Base-by-base conservation (phyloP, 1,284 basidiomycete genomes). In the Ceratobasidium sp. region DNA sequence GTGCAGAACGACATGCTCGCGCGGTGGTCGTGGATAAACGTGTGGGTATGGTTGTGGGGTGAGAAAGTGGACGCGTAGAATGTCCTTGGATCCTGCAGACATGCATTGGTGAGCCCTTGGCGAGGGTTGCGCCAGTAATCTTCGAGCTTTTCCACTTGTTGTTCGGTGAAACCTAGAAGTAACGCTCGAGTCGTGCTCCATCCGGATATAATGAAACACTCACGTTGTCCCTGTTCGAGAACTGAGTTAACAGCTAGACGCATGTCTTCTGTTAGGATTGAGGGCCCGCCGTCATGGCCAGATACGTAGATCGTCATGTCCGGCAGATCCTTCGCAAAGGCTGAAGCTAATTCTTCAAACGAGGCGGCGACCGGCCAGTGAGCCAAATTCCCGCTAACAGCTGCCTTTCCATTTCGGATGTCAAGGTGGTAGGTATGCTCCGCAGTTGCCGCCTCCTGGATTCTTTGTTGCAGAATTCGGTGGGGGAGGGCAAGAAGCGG, bases 1-100 rank as follows among this genome's bases (percentile, higher is more conserved):
- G 83, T 79, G 79, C 86, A 87, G 77, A 85, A 82, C 77, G 86
- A 82, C 84, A 86, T 85, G 1, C 84, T 84, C 17, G 82, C 79
- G 9, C 83, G 75, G 73, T 86, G 86, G 76, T 86, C 82, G 65
- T 81, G 74, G 60, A 87, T 82, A 79, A 83, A 86, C 17, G 81
- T 67, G 27, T 75, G 76, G 79, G 75, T 59, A 73, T 63, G 64
- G 29, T 59, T 73, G 51, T 48, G 53, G 24, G 67, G 57, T 56
- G 74, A 60, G 44, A 73, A 63, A 31, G n/a, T 59, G 31, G 56
- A 63, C 33, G 74, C 51, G 22, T 77, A 81, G 78, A 76, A 82
- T 80, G 80, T 62, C 72, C 76, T 54, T 79, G 76, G 67, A 76
- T 80, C 59, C 79, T 78, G 50, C 79, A 80, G 31, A 77, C 77